Evolutionary conservation across 495 filamentous ascomycete genomes (phyloP).

Genomic region (Aspergillus indologenus): DNA sequence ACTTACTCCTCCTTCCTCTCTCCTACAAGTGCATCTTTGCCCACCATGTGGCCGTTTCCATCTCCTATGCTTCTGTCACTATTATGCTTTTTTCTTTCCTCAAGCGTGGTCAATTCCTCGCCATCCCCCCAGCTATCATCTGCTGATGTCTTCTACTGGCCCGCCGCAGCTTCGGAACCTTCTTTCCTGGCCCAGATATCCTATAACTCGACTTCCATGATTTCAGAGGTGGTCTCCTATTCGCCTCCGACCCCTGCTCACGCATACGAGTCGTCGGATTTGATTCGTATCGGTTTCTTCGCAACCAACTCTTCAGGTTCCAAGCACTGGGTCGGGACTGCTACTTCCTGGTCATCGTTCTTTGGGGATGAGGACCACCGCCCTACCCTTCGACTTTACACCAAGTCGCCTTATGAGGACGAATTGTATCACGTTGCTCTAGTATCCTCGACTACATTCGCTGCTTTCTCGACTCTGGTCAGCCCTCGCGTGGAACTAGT

Average conservation of each 20-base stretch:
- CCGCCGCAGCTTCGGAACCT: conserved; percentile 31
- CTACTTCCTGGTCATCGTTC: conserved; percentile 33
- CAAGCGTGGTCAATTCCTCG: conserved; percentile 16
- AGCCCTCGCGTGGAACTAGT: conserved; percentile 30
- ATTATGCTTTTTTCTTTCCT: conserved; percentile 10
- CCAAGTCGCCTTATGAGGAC: conserved; percentile 32
- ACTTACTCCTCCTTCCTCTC: neutral
- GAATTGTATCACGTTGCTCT: conserved; percentile 40
- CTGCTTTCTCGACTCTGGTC: conserved; percentile 6
- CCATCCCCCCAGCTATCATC: conserved; percentile 23
- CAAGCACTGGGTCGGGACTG: conserved; percentile 43
- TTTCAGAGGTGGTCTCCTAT: conserved; percentile 35
- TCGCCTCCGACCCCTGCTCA: conserved; percentile 23
- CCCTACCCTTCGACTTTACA: conserved; percentile 36
- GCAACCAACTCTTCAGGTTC: conserved; percentile 22
- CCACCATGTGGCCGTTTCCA: conserved; percentile 28
- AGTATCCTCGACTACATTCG: conserved; percentile 5
- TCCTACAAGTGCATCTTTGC: neutral
- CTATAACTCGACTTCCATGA: conserved; percentile 34
- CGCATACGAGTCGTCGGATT: conserved; percentile 5
- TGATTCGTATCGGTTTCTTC: conserved; percentile 42
- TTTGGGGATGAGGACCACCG: conserved; percentile 15
- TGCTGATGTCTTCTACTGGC: conserved; percentile 43
- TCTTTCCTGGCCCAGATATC: conserved; percentile 41
- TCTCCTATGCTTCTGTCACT: conserved; percentile 13